A percentile compares a stretch with the other conserved stretches of the same genome.
phyloP scores from a whole-genome alignment of 2,329 filamentous ascomycete genomes.

The Pezicula radicicola region DNA sequence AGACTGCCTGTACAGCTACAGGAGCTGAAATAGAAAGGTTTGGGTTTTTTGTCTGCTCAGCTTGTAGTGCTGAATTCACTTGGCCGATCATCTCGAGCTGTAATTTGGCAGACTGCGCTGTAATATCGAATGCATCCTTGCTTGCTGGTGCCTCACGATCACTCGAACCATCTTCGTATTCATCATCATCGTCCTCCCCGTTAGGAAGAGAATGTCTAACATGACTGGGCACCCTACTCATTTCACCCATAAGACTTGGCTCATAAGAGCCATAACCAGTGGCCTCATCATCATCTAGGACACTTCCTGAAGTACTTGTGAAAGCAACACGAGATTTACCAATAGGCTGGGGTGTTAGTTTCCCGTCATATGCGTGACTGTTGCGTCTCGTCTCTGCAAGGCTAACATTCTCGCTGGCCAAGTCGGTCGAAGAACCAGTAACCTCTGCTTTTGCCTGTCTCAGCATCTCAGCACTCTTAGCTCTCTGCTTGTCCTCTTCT shows the following conservation, averaged over 20 bases:
- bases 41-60: slow-evolving; percentile 68
- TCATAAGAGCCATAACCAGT: slow-evolving; percentile 53
- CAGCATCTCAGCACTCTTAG: slow-evolving; percentile 71
- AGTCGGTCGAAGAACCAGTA: slow-evolving; percentile 34
- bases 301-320: slow-evolving; percentile 32
- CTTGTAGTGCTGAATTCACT: slow-evolving; percentile 77
- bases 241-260: slow-evolving; percentile 44
- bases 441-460: slow-evolving; percentile 79
- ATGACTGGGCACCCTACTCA: slow-evolving; percentile 22
- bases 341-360: neutral
- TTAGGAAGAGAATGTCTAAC: slow-evolving; percentile 7
- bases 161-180: slow-evolving; percentile 78
- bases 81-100: slow-evolving; percentile 88
- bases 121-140: slow-evolving; percentile 96
- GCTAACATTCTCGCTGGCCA: slow-evolving; percentile 18
- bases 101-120: slow-evolving; percentile 88
- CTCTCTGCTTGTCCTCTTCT: slow-evolving; percentile 77
- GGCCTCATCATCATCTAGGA: slow-evolving; percentile 48
- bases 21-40: slow-evolving; percentile 72
- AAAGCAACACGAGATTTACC: slow-evolving; percentile 20
- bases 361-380: slow-evolving; percentile 25
- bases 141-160: slow-evolving; percentile 72
- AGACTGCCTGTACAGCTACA: slow-evolving; percentile 71
- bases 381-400: slow-evolving; percentile 37
- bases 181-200: slow-evolving; percentile 65